Evolutionary conservation across 2,329 filamentous ascomycete species (phyloP).

Genomic region (Trichoderma gracile): DNA sequence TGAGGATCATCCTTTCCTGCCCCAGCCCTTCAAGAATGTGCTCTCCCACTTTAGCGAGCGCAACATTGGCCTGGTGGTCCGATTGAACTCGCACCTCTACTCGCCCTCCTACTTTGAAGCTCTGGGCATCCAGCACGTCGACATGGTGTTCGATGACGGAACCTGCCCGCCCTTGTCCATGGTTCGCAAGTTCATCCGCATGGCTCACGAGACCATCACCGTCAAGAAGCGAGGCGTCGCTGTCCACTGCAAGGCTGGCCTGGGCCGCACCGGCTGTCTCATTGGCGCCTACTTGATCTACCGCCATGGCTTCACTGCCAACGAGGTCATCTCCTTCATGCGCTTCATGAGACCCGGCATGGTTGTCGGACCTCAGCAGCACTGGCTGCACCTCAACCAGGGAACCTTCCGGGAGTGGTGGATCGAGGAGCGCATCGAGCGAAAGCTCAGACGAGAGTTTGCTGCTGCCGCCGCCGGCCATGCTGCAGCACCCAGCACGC

Average conservation of each 20-base stretch:
- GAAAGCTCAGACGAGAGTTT: constrained; percentile 62
- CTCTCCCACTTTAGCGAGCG: constrained; percentile 83
- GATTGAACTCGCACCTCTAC: constrained; percentile 93
- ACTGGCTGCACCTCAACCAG: constrained; percentile 98
- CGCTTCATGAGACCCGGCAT: constrained; percentile 98
- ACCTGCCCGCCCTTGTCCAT: constrained; percentile 87
- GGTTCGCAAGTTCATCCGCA: constrained; percentile 92
- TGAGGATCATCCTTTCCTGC: constrained; percentile 67
- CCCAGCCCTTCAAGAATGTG: constrained; percentile 93
- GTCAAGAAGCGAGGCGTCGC: constrained; percentile 90
- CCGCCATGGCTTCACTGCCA: constrained; percentile 93
- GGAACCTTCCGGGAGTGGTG: constrained; percentile 98
- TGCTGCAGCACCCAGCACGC: constrained; percentile 56
- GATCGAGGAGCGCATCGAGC: constrained; percentile 83
- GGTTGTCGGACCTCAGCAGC: constrained; percentile 97
- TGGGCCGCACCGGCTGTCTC: constrained; percentile 91
- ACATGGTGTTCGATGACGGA: constrained; percentile 99
- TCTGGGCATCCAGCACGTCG: constrained; percentile 89
- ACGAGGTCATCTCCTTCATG: constrained; percentile 97
- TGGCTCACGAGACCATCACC: constrained; percentile 93
- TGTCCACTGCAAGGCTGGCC: constrained; percentile 96
- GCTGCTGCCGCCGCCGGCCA: constrained; percentile 42
- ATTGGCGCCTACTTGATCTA: constrained; percentile 99
- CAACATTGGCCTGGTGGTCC: constrained; percentile 89
- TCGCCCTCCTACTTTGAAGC: constrained; percentile 96